These are phyloP conservation scores for Huntiella omanensis DNA, from an alignment of 2,329 filamentous ascomycete species.

Conservation along the genomic window DNA sequence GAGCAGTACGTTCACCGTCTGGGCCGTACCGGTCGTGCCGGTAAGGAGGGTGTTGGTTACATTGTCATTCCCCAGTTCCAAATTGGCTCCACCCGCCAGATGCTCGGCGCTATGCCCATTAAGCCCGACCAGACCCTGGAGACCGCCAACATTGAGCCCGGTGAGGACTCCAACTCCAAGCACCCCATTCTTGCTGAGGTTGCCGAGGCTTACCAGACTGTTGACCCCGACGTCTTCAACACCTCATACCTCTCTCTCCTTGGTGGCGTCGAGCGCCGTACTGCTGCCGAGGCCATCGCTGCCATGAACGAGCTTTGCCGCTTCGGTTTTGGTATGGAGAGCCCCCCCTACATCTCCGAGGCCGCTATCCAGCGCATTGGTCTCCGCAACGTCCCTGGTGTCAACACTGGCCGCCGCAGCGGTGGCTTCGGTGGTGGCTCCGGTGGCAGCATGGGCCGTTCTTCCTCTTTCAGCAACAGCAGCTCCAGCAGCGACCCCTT, in stretches of 20 bases:
- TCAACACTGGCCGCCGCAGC: conserved; percentile 19
- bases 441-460: conserved; percentile 7
- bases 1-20: conserved; percentile 63
- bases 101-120: conserved; percentile 42
- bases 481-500: conserved; percentile 6
- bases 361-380: conserved; percentile 18
- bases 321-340: conserved; percentile 31
- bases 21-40: conserved; percentile 58
- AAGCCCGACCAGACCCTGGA: conserved; percentile 32
- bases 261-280: conserved; percentile 27
- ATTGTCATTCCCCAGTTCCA: conserved; percentile 42
- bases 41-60: conserved; percentile 54
- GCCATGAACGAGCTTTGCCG: conserved; percentile 35
- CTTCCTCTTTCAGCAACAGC: neutral
- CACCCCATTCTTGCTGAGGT: conserved; percentile 23
- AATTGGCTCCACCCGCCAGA: conserved; percentile 24
- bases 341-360: conserved; percentile 24
- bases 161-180: conserved; percentile 5
- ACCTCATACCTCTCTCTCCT: conserved; percentile 38
- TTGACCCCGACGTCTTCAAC: conserved; percentile 17
- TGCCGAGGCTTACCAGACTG: conserved; percentile 16
- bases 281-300: conserved; percentile 22
- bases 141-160: conserved; percentile 20
- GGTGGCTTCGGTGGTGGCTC: conserved; percentile 7
- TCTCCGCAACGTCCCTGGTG: conserved; percentile 15